Base-by-base conservation (phyloP, 257 asterid species). In the Capsicum baccatum region DNA sequence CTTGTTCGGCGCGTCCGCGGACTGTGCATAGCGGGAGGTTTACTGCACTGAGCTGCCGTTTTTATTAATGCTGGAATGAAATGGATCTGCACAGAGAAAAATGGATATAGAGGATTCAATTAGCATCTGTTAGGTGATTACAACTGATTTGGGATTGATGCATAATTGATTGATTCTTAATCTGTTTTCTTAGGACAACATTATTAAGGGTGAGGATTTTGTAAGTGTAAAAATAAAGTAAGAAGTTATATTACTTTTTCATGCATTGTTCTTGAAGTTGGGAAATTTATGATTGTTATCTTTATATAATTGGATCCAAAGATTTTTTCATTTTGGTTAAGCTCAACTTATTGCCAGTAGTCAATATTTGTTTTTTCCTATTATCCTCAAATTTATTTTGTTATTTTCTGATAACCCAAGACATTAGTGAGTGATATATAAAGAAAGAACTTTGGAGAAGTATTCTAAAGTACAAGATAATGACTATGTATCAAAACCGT, bases 121-220 rank as follows among this genome's bases (percentile, higher is more conserved):
- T 7, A 39, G 42, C 42, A 39, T 39, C 0, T 39, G 5, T 39
- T 39, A 52, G 62, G 63, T 76, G 12, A n/a, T 71, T 50, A 17
- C 17, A 71, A 71, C 11, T 71, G 39, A 73, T 73, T 19, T 73
- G 42, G 7, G 10, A 48, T 21, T 48, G 60, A 48, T n/a, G 60
- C 59, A 19, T 73, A 12, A 14, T 10, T n/a, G 57, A 6, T 70
- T 70, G 79, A 42, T 70, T 16, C 15, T 42, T 42, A 69, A 69
- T 69, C 57, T 42, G 56, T 42, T 55, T 69, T 42, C 79, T 8
- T 16, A 69, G 55, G 55, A 42, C 3, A 69, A 68, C 14, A 10
- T 33, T 69, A 68, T 35, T 68, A 37, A 68, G 76, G 48, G 52
- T 16, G 54, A 68, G 13, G 76, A 68, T 39, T 70, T 70, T 42